These are phyloP conservation scores for Candida labiduridarum DNA, from an alignment of 1,139 yeast genomes.

Conservation along the genomic window DNA sequence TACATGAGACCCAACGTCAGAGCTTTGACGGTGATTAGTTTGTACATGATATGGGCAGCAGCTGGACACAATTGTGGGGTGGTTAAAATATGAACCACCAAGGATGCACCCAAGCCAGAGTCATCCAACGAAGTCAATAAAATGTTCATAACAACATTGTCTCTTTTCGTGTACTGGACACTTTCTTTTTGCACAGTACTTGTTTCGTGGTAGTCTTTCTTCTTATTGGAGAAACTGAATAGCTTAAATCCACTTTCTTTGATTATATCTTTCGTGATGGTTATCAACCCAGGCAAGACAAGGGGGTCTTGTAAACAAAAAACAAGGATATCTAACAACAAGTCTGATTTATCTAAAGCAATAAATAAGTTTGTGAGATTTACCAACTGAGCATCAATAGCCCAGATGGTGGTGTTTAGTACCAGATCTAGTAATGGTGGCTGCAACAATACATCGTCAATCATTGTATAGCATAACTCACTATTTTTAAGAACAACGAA, in stretches of 20 bases:
- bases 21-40: slow-evolving; percentile 27
- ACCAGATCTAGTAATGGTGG: slow-evolving; percentile 28
- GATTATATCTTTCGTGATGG: slow-evolving; percentile 26
- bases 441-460: slow-evolving; percentile 28
- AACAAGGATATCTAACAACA: slow-evolving; percentile 27
- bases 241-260: slow-evolving; percentile 23
- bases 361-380: slow-evolving; percentile 28
- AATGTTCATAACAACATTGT: slow-evolving; percentile 24
- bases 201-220: neutral
- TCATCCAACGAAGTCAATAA: slow-evolving; percentile 29
- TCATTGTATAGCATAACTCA: slow-evolving; percentile 26
- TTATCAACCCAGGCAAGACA: slow-evolving; percentile 32
- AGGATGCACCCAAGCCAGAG: slow-evolving; percentile 34
- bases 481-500: slow-evolving; percentile 25
- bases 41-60: slow-evolving; percentile 28
- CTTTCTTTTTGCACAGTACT: neutral
- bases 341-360: slow-evolving; percentile 33
- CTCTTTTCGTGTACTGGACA: slow-evolving; percentile 20
- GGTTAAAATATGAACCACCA: slow-evolving; percentile 29
- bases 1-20: slow-evolving; percentile 24
- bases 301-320: slow-evolving; percentile 29
- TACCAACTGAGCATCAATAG: slow-evolving; percentile 23
- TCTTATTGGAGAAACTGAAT: slow-evolving; percentile 12
- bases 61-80: slow-evolving; percentile 31
- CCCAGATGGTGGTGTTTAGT: slow-evolving; percentile 25